Evolutionary conservation across 306 rosid genomes (phyloP).

Genomic region (Phaseolus lunatus): DNA sequence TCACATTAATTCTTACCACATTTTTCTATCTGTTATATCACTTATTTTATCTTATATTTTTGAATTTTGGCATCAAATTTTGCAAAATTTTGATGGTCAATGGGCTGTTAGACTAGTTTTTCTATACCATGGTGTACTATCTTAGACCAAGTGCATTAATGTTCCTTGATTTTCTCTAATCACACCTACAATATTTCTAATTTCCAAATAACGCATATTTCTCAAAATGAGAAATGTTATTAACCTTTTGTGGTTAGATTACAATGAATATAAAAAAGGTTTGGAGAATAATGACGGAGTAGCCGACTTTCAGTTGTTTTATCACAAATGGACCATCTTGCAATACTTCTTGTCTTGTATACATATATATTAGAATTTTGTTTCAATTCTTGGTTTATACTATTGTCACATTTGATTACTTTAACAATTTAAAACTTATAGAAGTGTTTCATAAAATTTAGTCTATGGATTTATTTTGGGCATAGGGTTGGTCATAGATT

Average conservation of each 20-base stretch:
- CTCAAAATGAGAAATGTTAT: too few species aligned
- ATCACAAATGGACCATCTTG: neutral
- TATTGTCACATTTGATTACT: neutral
- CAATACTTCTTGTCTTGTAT: neutral
- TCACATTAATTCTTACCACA: too few species aligned
- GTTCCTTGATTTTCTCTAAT: too few species aligned
- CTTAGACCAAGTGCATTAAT: too few species aligned
- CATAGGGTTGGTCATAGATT: neutral
- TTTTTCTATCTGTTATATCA: too few species aligned
- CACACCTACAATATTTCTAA: neutral
- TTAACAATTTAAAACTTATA: neutral
- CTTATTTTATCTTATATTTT: too few species aligned
- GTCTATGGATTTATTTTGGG: neutral
- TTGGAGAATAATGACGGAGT: neutral
- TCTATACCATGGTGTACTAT: neutral
- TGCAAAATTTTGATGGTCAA: neutral
- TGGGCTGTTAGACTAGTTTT: neutral
- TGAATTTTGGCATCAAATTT: too few species aligned
- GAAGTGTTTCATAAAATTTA: neutral
- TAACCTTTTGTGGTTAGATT: neutral
- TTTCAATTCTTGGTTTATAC: neutral
- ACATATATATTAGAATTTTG: neutral
- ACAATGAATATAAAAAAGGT: neutral
- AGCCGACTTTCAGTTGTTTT: conserved; percentile 20
- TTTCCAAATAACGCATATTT: too few species aligned